Percentiles rank a stretch among this genome's conserved stretches.
phyloP scores from a whole-genome alignment of 768 basidiomycete species.

The Russula compacta region DNA sequence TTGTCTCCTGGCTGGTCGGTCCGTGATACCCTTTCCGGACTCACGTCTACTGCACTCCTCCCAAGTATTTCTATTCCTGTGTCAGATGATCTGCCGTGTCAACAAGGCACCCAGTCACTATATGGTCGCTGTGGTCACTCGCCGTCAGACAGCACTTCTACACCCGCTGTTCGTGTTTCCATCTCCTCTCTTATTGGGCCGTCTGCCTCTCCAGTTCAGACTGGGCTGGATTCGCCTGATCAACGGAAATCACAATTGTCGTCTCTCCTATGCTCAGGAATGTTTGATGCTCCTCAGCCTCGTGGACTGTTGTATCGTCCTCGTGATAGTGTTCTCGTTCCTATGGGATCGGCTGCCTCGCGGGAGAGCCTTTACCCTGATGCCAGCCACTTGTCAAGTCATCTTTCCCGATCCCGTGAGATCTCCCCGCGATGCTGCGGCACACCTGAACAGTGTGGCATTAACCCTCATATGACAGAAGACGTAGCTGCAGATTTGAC shows the following conservation, averaged over 20 bases:
- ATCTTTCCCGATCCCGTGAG: not conserved
- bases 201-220: not conserved
- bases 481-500: not conserved
- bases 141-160: not conserved
- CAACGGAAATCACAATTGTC: not conserved
- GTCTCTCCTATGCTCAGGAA: not conserved
- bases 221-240: not conserved
- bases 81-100: not conserved
- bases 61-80: not conserved
- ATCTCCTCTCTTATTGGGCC: not conserved
- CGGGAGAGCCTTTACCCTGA: not conserved
- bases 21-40: constrained; percentile 6
- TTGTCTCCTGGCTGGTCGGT: constrained; percentile 5
- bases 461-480: not conserved
- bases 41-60: not conserved
- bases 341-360: not conserved
- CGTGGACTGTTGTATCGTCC: not conserved
- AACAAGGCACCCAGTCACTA: not conserved
- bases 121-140: no score
- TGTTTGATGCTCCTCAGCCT: not conserved
- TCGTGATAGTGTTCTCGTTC: not conserved
- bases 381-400: not conserved
- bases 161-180: not conserved
- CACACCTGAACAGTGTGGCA: not conserved
- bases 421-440: not conserved